phyloP scores from a whole-genome alignment of 805 yeast species.

The Lipomyces kockii region DNA sequence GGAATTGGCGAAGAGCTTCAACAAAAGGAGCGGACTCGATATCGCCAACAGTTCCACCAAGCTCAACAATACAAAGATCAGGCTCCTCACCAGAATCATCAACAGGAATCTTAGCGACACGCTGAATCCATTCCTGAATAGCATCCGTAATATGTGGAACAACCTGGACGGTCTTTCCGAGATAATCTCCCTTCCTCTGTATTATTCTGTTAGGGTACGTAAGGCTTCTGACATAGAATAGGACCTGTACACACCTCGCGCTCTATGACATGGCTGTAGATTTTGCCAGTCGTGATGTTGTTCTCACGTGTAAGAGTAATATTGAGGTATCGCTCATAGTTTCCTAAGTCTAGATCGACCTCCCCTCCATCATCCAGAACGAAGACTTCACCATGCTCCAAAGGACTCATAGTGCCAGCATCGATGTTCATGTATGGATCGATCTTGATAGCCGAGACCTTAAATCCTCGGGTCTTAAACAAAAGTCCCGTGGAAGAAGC shows the following conservation, averaged over 20 bases:
- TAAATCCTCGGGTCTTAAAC: slow-evolving; percentile 88
- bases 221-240: neutral
- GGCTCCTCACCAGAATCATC: slow-evolving; percentile 87
- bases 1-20: slow-evolving; percentile 98
- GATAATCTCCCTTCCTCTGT: slow-evolving; percentile 86
- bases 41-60: slow-evolving; percentile 99
- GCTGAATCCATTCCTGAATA: slow-evolving; percentile 98
- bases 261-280: slow-evolving; percentile 91
- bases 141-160: slow-evolving; percentile 98
- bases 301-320: slow-evolving; percentile 92
- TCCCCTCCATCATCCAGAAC: slow-evolving; percentile 99
- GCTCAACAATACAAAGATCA: slow-evolving; percentile 89
- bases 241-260: slow-evolving; percentile 56
- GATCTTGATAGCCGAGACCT: slow-evolving; percentile 96
- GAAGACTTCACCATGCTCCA: slow-evolving; percentile 98
- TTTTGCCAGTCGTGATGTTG: slow-evolving; percentile 98
- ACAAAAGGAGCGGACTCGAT: slow-evolving; percentile 98
- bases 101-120: slow-evolving; percentile 88
- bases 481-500: slow-evolving; percentile 97
- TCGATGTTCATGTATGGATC: slow-evolving; percentile 99
- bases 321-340: slow-evolving; percentile 94
- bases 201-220: neutral
- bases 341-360: slow-evolving; percentile 96
- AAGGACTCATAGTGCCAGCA: slow-evolving; percentile 99
- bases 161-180: slow-evolving; percentile 99